Evolutionary conservation across 2,329 filamentous ascomycete species (phyloP), one percentile per base, ranked within the genome.

Genomic region (Fusarium pseudoanthophilum): DNA sequence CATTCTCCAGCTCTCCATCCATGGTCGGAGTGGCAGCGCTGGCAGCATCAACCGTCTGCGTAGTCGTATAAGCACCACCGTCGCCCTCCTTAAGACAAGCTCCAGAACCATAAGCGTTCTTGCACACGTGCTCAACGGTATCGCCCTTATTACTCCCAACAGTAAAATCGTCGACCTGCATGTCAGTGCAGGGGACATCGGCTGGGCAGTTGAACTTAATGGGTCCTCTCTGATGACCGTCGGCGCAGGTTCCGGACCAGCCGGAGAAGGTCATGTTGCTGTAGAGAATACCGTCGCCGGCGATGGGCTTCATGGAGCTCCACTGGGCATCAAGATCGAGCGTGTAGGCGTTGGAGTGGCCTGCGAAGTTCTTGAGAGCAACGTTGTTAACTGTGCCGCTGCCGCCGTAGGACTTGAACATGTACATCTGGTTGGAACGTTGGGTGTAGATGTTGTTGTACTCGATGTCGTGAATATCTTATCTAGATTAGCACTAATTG

Each of bases 351-450:
- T 75, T 75, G 24, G 72, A 74, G 63, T 75, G 72, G 15, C 74
- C 74, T 8, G 60, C 56, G 24, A 75, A 75, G 60, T 75, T 75
- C 26, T 69, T 74, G 4, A 75, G 60, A 6, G 62, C 63, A 20
- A 75, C 72, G 46, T 75, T 75, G 43, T 62, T 63, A 2, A 75
- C 74, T 8, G 62, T 75, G 18, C 73, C 72, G 43, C 70, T 74
- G 20, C 73, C 73, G 7, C 73, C 73, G 11, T 74, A 69, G 1
- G 73, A 75, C 40, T 75, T 75, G 70, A 75, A 75, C 73, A 75
- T 75, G 60, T 67, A 75, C 73, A 75, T 75, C 40, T 75, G 73
- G 58, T 75, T 75, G 11, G 70, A 72, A 11, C 67, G 66, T 7
- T 75, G 73, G 1, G 73, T 73, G 40, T 75, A 75, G 21, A 75